Evolutionary conservation across 805 yeast species (phyloP).

Genomic region (Starmerella geochares): DNA sequence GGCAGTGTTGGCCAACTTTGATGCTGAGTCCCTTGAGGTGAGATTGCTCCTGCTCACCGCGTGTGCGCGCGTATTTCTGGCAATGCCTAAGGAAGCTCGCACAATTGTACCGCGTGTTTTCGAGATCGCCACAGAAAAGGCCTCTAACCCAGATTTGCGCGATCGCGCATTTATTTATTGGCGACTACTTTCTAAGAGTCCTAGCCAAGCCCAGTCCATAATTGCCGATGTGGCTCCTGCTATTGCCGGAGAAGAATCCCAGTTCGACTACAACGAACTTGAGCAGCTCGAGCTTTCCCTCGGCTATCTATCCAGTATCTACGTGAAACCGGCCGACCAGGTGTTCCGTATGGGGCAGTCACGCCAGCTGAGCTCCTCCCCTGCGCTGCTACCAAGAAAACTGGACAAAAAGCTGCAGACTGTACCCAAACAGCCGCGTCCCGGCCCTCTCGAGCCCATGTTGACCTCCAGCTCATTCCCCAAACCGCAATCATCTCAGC

Average conservation of each 20-base stretch:
- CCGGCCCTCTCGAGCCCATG: background rate
- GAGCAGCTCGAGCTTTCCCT: conserved; percentile 77
- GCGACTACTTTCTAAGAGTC: conserved; percentile 51
- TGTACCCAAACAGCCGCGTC: background rate
- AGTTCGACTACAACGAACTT: conserved; percentile 54
- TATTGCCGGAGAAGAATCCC: conserved; percentile 57
- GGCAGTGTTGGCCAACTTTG: conserved; percentile 39
- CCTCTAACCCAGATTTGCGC: conserved; percentile 73
- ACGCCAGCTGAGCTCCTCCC: conserved; percentile 20
- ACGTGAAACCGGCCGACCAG: conserved; percentile 70
- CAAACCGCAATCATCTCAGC: background rate
- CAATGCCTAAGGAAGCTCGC: conserved; percentile 46
- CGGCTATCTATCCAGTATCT: conserved; percentile 74
- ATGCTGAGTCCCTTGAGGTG: conserved; percentile 60
- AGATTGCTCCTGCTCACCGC: conserved; percentile 69
- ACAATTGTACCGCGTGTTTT: conserved; percentile 48
- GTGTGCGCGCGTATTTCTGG: conserved; percentile 55
- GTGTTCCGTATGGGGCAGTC: conserved; percentile 48
- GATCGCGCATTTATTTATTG: conserved; percentile 80
- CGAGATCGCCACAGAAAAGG: conserved; percentile 61
- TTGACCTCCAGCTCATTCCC: background rate
- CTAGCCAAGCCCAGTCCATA: conserved; percentile 40
- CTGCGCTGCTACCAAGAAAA: conserved; percentile 24
- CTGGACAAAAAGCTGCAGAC: background rate
- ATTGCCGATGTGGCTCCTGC: conserved; percentile 52